Conservation (phyloP, 1,284 basidiomycete genomes). For the Trichosporon sp. region DNA sequence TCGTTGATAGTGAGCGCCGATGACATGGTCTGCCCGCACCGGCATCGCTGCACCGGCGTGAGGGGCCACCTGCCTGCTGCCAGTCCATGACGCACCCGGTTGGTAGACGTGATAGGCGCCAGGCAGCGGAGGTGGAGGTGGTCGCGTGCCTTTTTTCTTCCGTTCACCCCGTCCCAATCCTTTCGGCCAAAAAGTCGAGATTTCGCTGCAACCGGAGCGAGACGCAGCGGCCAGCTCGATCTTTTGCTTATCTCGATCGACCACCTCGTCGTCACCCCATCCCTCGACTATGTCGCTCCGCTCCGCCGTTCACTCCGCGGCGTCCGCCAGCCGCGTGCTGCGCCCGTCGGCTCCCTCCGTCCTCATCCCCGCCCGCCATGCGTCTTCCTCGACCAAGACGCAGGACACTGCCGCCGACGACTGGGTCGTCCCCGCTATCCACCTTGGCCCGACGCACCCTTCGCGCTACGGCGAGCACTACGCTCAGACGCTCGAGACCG, state of each 20-base stretch:
- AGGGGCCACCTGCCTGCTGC: background rate
- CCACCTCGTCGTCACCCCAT: background rate
- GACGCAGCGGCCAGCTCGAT: background rate
- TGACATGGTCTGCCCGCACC: constrained; percentile 5
- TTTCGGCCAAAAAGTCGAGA: constrained; percentile 27
- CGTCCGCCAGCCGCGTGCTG: constrained; percentile 23
- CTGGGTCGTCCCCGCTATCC: constrained; percentile 47
- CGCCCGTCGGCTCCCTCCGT: constrained; percentile 7
- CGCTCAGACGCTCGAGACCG: constrained; percentile 74
- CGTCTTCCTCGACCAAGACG: constrained; percentile 24
- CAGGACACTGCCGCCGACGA: constrained; percentile 22
- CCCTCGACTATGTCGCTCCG: constrained; percentile 29
- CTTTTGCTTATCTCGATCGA: constrained; percentile 15
- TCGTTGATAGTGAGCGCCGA: constrained; percentile 12
- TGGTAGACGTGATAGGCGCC: background rate
- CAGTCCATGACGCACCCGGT: constrained; percentile 9
- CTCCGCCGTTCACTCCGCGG: constrained; percentile 30
- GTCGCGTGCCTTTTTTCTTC: constrained; percentile 18
- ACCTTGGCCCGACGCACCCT: constrained; percentile 65
- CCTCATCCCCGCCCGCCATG: constrained; percentile 21
- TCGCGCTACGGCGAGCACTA: constrained; percentile 85
- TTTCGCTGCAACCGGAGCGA: constrained; percentile 2
- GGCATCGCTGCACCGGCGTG: background rate
- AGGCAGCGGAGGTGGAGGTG: background rate
- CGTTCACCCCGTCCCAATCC: background rate